Evolutionary conservation across 768 basidiomycete species (phyloP).

Genomic region (Wakefieldia striispora): DNA sequence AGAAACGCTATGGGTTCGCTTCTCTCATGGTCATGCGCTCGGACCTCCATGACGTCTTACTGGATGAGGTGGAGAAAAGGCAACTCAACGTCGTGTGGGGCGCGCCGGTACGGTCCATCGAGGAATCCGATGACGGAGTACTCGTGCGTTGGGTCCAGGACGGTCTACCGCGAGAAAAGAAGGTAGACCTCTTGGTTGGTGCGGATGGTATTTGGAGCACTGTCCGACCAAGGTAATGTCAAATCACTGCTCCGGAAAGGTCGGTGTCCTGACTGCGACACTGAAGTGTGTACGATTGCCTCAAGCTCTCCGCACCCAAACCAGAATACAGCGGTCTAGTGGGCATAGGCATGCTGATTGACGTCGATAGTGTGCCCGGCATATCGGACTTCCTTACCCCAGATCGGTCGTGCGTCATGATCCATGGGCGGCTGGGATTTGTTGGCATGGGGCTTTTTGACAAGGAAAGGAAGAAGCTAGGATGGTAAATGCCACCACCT

Average conservation of each 20-base stretch:
- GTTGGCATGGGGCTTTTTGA: conserved; percentile 29
- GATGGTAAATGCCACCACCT: conserved; percentile 17
- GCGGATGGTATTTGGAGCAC: conserved; percentile 33
- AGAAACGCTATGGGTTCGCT: conserved; percentile 26
- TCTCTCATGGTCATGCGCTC: conserved; percentile 28
- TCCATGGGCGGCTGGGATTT: conserved; percentile 26
- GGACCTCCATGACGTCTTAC: conserved; percentile 31
- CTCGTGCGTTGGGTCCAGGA: conserved; percentile 27
- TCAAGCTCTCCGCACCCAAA: conserved; percentile 17
- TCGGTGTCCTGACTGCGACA: neutral
- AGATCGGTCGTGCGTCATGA: conserved; percentile 29
- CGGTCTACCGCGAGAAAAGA: conserved; percentile 18
- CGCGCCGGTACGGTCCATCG: conserved; percentile 22
- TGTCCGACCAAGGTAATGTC: conserved; percentile 22
- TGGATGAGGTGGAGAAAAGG: conserved; percentile 25
- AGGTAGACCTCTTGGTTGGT: conserved; percentile 31
- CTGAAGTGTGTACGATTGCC: conserved; percentile 22
- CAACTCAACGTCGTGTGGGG: conserved; percentile 20
- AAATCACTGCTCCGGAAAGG: neutral
- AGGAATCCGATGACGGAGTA: conserved; percentile 25
- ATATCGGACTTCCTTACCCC: conserved; percentile 16
- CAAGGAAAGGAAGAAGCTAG: conserved; percentile 21
- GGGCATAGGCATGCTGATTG: conserved; percentile 19
- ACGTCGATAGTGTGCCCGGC: conserved; percentile 20
- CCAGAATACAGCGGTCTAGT: conserved; percentile 31